Conservation (phyloP, 2,329 filamentous ascomycete species). For the Beauveria brongniartii region DNA sequence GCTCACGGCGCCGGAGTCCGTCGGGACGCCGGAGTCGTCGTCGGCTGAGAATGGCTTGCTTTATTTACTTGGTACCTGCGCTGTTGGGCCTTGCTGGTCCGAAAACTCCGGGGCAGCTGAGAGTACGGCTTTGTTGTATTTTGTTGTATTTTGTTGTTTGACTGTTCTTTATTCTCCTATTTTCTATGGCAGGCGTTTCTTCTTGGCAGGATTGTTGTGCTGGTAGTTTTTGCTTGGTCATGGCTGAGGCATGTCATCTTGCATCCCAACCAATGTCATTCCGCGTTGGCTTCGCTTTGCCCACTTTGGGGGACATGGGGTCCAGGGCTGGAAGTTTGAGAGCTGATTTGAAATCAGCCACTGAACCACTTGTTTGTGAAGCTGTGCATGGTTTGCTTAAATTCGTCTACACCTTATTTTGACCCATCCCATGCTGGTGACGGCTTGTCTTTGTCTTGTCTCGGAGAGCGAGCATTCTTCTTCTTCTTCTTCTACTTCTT, state of each 20-base stretch:
- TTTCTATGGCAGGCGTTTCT: neutral
- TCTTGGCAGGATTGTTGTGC: neutral
- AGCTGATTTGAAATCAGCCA: conserved; percentile 2
- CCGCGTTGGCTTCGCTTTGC: neutral
- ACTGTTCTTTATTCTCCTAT: too few relatives aligned
- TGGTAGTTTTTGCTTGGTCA: neutral
- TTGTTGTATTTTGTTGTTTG: too few relatives aligned
- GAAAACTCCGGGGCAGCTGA: conserved; percentile 5
- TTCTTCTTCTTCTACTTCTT: too few relatives aligned
- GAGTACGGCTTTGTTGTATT: too few relatives aligned
- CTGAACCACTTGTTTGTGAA: neutral
- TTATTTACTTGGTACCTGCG: neutral
- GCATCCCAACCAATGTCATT: neutral
- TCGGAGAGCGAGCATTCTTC: too few relatives aligned
- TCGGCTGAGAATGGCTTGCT: neutral
- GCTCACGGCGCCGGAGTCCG: neutral
- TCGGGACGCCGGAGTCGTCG: neutral
- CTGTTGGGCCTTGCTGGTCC: neutral
- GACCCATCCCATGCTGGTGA: too few relatives aligned
- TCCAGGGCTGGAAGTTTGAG: neutral
- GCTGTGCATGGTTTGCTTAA: neutral
- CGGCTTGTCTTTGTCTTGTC: too few relatives aligned
- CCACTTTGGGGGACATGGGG: too few relatives aligned
- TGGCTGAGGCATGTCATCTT: neutral
- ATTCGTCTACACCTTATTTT: neutral